Percentiles rank a stretch among this genome's conserved stretches.
phyloP scores from a whole-genome alignment of 805 yeast genomes.

The Spathaspora passalidarum region DNA sequence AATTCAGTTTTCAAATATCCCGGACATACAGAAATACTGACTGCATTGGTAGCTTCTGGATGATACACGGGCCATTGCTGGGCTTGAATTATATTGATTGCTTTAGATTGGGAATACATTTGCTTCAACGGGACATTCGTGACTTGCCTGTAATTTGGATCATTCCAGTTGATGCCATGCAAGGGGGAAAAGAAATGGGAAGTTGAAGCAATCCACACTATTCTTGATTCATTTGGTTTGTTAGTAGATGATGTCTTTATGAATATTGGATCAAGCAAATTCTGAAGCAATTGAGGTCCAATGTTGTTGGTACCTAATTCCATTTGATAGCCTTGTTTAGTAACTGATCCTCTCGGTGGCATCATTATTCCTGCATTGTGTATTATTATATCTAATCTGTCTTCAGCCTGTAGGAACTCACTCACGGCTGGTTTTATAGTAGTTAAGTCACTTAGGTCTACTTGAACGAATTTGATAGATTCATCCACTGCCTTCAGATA shows the following conservation, averaged over 20 bases:
- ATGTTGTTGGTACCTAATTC: conserved; percentile 47
- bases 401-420: conserved; percentile 13
- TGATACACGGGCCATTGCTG: conserved; percentile 30
- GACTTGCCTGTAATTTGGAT: conserved; percentile 21
- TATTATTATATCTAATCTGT: conserved; percentile 17
- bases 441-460: conserved; percentile 41
- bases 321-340: conserved; percentile 43
- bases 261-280: conserved; percentile 35
- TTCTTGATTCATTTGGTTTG: conserved; percentile 26
- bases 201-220: conserved; percentile 45
- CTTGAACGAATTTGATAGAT: conserved; percentile 14
- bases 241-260: conserved; percentile 24
- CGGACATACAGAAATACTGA: conserved; percentile 39
- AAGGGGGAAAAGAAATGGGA: conserved; percentile 28
- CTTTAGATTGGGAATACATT: conserved; percentile 44
- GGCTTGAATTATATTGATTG: conserved; percentile 34
- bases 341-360: conserved; percentile 25
- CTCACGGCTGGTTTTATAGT: conserved; percentile 36
- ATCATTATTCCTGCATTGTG: conserved; percentile 26
- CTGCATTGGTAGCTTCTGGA: conserved; percentile 22
- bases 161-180: conserved; percentile 32
- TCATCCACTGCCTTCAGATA: conserved; percentile 4
- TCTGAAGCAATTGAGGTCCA: conserved; percentile 45
- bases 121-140: conserved; percentile 10
- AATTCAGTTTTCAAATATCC: conserved; percentile 37